These are phyloP conservation scores for Houttuynia cordata DNA, from an alignment of 164 flowering plant species.

Conservation along the genomic window DNA sequence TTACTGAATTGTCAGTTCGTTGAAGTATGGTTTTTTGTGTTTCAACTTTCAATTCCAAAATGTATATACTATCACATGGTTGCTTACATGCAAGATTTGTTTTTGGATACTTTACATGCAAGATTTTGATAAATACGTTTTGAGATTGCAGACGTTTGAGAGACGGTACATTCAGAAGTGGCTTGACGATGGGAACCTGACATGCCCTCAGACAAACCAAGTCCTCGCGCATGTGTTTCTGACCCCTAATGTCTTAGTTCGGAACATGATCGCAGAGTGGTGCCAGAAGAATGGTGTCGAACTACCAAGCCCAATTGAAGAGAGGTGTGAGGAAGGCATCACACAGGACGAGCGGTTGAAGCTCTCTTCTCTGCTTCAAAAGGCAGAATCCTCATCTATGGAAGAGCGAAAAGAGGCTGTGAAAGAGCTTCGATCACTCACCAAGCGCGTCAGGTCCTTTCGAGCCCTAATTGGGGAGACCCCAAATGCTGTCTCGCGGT, in stretches of 20 bases:
- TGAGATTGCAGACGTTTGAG: constrained; percentile 56
- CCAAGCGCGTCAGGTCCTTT: constrained; percentile 51
- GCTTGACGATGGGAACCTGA: constrained; percentile 47
- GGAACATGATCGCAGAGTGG: constrained; percentile 54
- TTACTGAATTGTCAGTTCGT: no score
- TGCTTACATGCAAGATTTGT: no score
- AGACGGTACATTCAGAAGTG: constrained; percentile 49
- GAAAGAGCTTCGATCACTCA: constrained; percentile 57
- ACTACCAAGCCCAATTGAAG: constrained; percentile 14
- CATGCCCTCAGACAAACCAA: constrained; percentile 62
- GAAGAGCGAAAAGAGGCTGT: constrained; percentile 56
- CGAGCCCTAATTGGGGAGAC: constrained; percentile 62
- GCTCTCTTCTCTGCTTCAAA: constrained; percentile 33
- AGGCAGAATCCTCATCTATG: constrained; percentile 26
- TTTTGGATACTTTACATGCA: no score
- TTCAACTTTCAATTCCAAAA: no score
- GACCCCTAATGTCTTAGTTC: constrained; percentile 50
- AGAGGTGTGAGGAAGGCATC: constrained; percentile 20
- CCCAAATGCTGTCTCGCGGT: constrained; percentile 33
- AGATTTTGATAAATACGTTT: not conserved
- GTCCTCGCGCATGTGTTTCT: constrained; percentile 53
- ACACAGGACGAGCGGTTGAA: constrained; percentile 30
- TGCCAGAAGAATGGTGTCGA: constrained; percentile 42
- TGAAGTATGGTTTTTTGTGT: no score
- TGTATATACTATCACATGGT: no score